A percentile compares a stretch with the other conserved stretches of the same genome.
phyloP scores from a whole-genome alignment of 371 early-diverging fungal genomes.

The Rhizopus sp. region DNA sequence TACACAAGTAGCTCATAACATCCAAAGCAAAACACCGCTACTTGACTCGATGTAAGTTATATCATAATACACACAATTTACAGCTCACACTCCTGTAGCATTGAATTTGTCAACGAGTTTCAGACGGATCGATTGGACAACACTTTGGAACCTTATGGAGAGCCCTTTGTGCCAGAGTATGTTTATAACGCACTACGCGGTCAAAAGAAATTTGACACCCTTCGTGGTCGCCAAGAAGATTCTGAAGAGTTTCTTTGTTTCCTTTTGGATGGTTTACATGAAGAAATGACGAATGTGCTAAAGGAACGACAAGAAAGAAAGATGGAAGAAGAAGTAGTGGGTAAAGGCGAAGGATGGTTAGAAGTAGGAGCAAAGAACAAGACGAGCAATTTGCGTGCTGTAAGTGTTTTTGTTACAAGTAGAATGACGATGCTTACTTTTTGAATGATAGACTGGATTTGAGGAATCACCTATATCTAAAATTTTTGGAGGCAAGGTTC shows the following conservation, averaged over 20 bases:
- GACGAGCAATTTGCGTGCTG: slow-evolving; percentile 49
- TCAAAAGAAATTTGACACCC: slow-evolving; percentile 78
- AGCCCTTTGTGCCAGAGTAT: slow-evolving; percentile 91
- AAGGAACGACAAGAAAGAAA: slow-evolving; percentile 30
- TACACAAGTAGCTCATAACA: slow-evolving; percentile 63
- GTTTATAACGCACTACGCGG: slow-evolving; percentile 88
- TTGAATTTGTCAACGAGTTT: slow-evolving; percentile 80
- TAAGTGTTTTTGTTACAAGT: slow-evolving; percentile 9
- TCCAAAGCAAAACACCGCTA: slow-evolving; percentile 79
- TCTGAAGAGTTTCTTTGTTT: slow-evolving; percentile 95
- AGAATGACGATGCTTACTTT: background rate
- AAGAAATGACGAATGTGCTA: slow-evolving; percentile 74
- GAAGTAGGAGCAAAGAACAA: slow-evolving; percentile 91
- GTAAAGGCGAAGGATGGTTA: slow-evolving; percentile 72
- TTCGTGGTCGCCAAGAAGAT: slow-evolving; percentile 95
- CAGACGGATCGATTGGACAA: slow-evolving; percentile 39
- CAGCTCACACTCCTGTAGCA: slow-evolving; percentile 38
- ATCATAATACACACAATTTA: no score
- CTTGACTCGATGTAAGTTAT: slow-evolving; percentile 78
- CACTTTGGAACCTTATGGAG: slow-evolving; percentile 53
- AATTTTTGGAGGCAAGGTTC: slow-evolving; percentile 85
- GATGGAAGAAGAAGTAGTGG: slow-evolving; percentile 28
- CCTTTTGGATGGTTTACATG: slow-evolving; percentile 91
- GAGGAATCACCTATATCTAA: slow-evolving; percentile 79
- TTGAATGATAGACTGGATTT: slow-evolving; percentile 50